These are phyloP conservation scores for Talaromyces marneffei DNA, from an alignment of 2,329 filamentous ascomycete species.

Conservation along the genomic window DNA sequence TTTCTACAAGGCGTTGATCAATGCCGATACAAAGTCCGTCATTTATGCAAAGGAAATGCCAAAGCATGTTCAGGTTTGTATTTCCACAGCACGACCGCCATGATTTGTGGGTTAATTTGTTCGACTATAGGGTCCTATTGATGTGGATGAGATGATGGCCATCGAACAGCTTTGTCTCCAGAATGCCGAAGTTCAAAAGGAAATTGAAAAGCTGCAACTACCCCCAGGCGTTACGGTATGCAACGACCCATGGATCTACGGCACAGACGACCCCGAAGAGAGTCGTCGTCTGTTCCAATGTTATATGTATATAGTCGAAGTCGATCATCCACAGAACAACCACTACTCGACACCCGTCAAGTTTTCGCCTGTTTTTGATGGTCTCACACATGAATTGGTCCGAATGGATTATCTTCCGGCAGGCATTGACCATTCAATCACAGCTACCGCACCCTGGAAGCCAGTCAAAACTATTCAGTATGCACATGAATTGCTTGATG, in stretches of 20 bases:
- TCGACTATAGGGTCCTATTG: constrained; percentile 48
- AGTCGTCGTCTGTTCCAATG: constrained; percentile 36
- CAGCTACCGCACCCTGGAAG: constrained; percentile 53
- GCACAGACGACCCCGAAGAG: constrained; percentile 38
- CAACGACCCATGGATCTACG: constrained; percentile 66
- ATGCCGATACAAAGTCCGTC: constrained; percentile 32
- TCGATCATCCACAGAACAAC: constrained; percentile 34
- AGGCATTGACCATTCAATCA: constrained; percentile 55
- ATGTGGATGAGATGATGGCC: constrained; percentile 55
- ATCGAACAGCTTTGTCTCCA: constrained; percentile 53
- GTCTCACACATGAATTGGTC: constrained; percentile 57
- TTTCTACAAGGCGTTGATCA: constrained; percentile 39
- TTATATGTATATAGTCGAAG: constrained; percentile 36
- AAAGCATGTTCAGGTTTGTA: constrained; percentile 41
- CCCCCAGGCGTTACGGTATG: constrained; percentile 53
- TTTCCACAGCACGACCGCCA: background rate
- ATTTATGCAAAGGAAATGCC: constrained; percentile 40
- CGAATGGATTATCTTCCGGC: constrained; percentile 66
- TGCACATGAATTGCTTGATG: constrained; percentile 48
- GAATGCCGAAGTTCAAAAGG: constrained; percentile 52
- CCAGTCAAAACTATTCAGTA: constrained; percentile 48
- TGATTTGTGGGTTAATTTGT: constrained; percentile 21
- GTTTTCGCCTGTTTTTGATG: constrained; percentile 48
- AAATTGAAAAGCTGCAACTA: constrained; percentile 55
- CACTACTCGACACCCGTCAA: constrained; percentile 33